A percentile compares a stretch with the other conserved stretches of the same genome.
These are phyloP conservation scores for Cyanidiococcus yangmingshanensis DNA, from an alignment of 23 red algal genomes.

Conservation along the genomic window DNA sequence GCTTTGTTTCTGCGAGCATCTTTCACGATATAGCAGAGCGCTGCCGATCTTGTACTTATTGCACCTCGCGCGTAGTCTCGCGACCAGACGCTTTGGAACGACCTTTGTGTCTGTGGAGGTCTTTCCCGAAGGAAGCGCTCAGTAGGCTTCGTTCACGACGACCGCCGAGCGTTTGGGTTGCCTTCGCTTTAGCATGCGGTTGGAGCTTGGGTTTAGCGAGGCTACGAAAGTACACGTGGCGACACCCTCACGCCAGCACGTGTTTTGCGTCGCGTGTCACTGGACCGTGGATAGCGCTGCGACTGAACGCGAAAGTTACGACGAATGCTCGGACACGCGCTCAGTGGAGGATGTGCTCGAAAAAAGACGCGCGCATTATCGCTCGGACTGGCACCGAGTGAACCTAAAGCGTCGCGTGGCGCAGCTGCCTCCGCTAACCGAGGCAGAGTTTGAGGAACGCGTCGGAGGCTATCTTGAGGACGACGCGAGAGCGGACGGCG, in stretches of 20 bases:
- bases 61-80: too few species aligned
- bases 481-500: not conserved
- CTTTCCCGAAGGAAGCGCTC: too few species aligned
- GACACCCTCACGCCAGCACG: not conserved
- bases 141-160: too few species aligned
- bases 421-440: conserved; percentile 32
- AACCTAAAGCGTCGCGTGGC: conserved; percentile 87
- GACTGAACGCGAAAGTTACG: not conserved
- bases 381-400: conserved; percentile 72
- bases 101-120: too few species aligned
- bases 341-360: not conserved
- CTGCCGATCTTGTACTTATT: too few species aligned
- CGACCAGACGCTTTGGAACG: too few species aligned
- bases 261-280: not conserved
- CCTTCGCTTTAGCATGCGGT: too few species aligned
- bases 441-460: conserved; percentile 39
- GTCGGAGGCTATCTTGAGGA: conserved; percentile 16
- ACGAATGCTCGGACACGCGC: not conserved
- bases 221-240: not conserved
- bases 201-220: not conserved
- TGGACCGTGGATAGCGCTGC: not conserved
- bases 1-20: too few species aligned
- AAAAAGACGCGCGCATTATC: conserved; percentile 57
- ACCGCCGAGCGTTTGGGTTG: too few species aligned
- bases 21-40: too few species aligned